Evolutionary conservation across 2,329 filamentous ascomycete species (phyloP).

Genomic region (Verticillium tricorpus): DNA sequence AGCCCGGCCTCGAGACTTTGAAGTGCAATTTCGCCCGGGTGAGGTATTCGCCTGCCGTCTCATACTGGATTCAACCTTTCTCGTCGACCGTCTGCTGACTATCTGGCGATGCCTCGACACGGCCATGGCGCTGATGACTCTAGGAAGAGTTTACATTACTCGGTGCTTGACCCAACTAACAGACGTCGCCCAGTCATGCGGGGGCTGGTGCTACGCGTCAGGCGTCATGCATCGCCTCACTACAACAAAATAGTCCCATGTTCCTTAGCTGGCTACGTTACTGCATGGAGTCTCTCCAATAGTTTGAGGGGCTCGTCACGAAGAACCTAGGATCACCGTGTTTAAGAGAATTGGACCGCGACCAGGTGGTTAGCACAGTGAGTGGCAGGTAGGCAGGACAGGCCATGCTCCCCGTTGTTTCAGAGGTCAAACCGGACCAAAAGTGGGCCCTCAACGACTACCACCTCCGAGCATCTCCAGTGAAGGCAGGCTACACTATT

Average conservation of each 20-base stretch:
- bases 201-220: neutral
- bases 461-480: neutral
- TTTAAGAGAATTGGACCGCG: neutral
- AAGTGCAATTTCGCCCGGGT: neutral
- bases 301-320: neutral
- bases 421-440: neutral
- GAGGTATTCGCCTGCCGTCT: too few species aligned
- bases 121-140: neutral
- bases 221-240: neutral
- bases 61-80: neutral
- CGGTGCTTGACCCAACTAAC: neutral
- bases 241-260: neutral
- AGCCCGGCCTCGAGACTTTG: neutral
- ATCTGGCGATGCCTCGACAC: too few species aligned
- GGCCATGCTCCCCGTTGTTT: neutral
- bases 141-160: neutral
- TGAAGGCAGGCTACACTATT: neutral
- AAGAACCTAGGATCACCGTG: neutral
- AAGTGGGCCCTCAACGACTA: neutral
- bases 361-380: neutral
- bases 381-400: neutral
- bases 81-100: neutral
- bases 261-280: neutral
- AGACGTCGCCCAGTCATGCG: neutral
- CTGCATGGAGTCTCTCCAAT: neutral